phyloP scores from a whole-genome alignment of 306 rosid species.

The Casuarina equisetifolia region DNA sequence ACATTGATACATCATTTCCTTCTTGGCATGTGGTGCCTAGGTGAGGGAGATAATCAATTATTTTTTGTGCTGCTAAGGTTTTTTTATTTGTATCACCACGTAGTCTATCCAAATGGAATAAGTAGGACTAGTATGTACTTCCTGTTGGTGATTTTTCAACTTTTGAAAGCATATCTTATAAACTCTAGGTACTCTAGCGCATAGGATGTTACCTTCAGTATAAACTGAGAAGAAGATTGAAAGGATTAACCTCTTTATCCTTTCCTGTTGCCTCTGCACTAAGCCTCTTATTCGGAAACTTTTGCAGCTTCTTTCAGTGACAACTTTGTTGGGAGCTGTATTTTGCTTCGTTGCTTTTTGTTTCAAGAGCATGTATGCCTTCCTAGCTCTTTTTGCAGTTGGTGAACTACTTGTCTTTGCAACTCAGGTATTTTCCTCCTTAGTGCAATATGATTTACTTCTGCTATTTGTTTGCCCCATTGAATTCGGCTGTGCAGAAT shows the following conservation, averaged over 20 bases:
- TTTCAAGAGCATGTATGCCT: slow-evolving; percentile 70
- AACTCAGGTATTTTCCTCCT: slow-evolving; percentile 59
- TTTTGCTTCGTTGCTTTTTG: slow-evolving; percentile 71
- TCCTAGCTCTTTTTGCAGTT: slow-evolving; percentile 61
- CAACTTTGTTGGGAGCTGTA: slow-evolving; percentile 66
- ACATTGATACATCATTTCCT: slow-evolving; percentile 8
- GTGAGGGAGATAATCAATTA: slow-evolving; percentile 9
- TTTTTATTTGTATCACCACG: too few relatives aligned
- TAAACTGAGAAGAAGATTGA: too few relatives aligned
- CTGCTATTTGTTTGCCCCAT: slow-evolving; percentile 13
- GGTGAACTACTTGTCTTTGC: slow-evolving; percentile 85
- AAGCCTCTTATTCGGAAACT: slow-evolving; percentile 12
- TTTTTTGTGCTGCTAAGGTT: background rate
- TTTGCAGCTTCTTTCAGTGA: slow-evolving; percentile 67
- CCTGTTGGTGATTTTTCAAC: too few relatives aligned
- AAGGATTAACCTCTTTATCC: too few relatives aligned
- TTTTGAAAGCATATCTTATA: too few relatives aligned
- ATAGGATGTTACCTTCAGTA: too few relatives aligned
- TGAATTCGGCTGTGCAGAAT: slow-evolving; percentile 7
- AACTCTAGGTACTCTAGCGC: too few relatives aligned
- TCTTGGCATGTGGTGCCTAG: background rate
- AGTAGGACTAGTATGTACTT: too few relatives aligned
- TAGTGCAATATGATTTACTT: background rate
- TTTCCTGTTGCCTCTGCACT: slow-evolving; percentile 10
- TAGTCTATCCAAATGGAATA: too few relatives aligned